Base-by-base conservation (phyloP, 108 stramenopile species). In the Nitzschia palea region DNA sequence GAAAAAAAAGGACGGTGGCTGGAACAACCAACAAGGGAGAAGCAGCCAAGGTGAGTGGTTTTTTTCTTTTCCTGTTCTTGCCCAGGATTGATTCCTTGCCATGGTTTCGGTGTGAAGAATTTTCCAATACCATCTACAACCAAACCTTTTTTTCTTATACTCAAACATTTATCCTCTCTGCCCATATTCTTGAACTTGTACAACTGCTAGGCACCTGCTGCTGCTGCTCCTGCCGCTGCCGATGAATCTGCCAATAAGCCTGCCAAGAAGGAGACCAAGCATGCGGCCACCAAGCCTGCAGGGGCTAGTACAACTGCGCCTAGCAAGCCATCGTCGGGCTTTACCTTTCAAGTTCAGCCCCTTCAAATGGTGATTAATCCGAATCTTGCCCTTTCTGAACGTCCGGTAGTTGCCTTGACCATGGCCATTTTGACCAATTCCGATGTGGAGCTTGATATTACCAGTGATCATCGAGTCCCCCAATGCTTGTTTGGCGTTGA, bases 231-330 rank as follows among this genome's bases (percentile, higher is more conserved):
- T 30, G 63, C 73, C 27, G 67, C 52, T 8, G 73, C 73, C 51
- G 94, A 94, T 77, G 95, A 92, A 77, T 87, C 87, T 26, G 83
- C 85, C 15, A 96, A 95, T 70, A 91, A 94, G 70, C 95, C 88
- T 2, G 92, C 87, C 44, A 87, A 85, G 56, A 80, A 85, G 43
- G 95, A 88, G 8, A 80, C 80, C 28, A 90, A 94, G 77, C 86
- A 80, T 2, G 85, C 80, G 0, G 67, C 62, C 52, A 90, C 86
- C 55, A 27, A 5, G 5, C 51, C 71, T 48, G 45, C 70, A 2
- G 27, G 17, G 12, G 61, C 55, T 29, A 55, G 35, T 44, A 22
- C 45, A 18, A 54, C 73, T 31, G 44, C 71, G 17, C 65, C 67
- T 20, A 37, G 55, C 20, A 18, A 28, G 32, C 31, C 53, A 29